Evolutionary conservation across 2,329 filamentous ascomycete species (phyloP).

Genomic region (Monosporascus sp.): DNA sequence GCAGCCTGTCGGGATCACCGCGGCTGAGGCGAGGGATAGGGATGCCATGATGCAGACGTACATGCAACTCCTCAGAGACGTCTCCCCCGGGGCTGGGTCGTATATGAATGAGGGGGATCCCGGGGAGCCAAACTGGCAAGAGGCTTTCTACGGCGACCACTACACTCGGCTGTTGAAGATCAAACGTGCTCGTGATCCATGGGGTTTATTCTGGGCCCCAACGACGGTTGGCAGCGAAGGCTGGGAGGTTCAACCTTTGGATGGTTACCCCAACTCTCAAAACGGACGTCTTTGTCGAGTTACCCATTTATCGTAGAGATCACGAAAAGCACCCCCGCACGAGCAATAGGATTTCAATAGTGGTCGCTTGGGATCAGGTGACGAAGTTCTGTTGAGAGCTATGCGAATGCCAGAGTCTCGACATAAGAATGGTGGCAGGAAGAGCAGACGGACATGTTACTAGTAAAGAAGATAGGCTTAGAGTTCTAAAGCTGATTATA

Average conservation of each 20-base stretch:
- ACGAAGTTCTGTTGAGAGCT: too few relatives aligned
- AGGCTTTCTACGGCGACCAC: slow-evolving; percentile 42
- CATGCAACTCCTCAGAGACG: slow-evolving; percentile 24
- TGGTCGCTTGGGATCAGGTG: too few relatives aligned
- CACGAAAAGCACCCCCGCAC: too few relatives aligned
- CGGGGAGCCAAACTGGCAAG: slow-evolving; percentile 39
- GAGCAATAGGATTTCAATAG: too few relatives aligned
- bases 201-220: slow-evolving; percentile 41
- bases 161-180: slow-evolving; percentile 37
- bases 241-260: slow-evolving; percentile 34
- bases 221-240: slow-evolving; percentile 46
- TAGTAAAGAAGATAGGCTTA: too few relatives aligned
- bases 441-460: too few relatives aligned
- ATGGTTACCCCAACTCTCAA: slow-evolving; percentile 17
- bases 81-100: slow-evolving; percentile 36
- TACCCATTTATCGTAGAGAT: neutral
- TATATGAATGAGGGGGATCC: slow-evolving; percentile 52
- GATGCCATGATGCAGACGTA: slow-evolving; percentile 19
- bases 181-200: slow-evolving; percentile 45
- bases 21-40: slow-evolving; percentile 16
- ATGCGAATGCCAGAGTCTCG: too few relatives aligned
- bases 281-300: slow-evolving; percentile 27
- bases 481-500: too few relatives aligned
- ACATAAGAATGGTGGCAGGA: too few relatives aligned
- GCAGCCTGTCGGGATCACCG: slow-evolving; percentile 13